phyloP scores from a whole-genome alignment of 2,329 filamentous ascomycete genomes.

The Furcasterigmium sp. region DNA sequence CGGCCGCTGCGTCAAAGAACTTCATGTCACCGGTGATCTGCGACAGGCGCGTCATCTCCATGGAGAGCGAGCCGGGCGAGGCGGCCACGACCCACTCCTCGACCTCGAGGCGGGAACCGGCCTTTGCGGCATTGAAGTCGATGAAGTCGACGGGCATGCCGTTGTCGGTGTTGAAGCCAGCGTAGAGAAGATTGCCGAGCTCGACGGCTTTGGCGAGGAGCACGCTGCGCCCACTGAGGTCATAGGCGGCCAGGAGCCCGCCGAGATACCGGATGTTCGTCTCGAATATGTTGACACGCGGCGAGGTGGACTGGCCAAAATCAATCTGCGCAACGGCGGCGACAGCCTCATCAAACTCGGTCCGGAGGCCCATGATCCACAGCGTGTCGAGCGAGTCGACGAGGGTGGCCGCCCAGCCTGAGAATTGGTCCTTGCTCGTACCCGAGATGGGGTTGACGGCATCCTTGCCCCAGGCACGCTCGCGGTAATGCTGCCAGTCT shows the following conservation, averaged over 20 bases:
- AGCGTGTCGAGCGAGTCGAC: slow-evolving; percentile 80
- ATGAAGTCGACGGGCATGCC: slow-evolving; percentile 64
- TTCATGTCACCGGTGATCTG: slow-evolving; percentile 76
- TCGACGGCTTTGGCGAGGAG: slow-evolving; percentile 75
- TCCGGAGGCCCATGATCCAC: slow-evolving; percentile 77
- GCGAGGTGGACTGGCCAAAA: slow-evolving; percentile 63
- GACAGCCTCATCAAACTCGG: slow-evolving; percentile 76
- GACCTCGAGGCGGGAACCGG: too few species aligned
- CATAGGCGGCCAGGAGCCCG: slow-evolving; percentile 79
- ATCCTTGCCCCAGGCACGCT: slow-evolving; percentile 79
- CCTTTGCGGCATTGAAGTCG: too few species aligned
- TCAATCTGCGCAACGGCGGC: slow-evolving; percentile 68
- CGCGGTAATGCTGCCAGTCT: slow-evolving; percentile 78
- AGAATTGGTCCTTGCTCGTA: slow-evolving; percentile 72
- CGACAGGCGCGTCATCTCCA: slow-evolving; percentile 86
- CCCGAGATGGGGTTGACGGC: slow-evolving; percentile 73
- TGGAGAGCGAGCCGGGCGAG: slow-evolving; percentile 73
- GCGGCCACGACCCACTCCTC: slow-evolving; percentile 22
- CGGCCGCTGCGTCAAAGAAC: slow-evolving; percentile 86
- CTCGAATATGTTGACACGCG: slow-evolving; percentile 84
- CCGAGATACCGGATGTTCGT: slow-evolving; percentile 89
- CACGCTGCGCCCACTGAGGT: slow-evolving; percentile 72
- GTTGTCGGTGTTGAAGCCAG: slow-evolving; percentile 87
- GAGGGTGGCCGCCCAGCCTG: slow-evolving; percentile 83
- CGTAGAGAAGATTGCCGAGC: slow-evolving; percentile 74